These are phyloP conservation scores for Phytophthora boehmeriae DNA, from an alignment of 352 stramenopile genomes.

Conservation along the genomic window DNA sequence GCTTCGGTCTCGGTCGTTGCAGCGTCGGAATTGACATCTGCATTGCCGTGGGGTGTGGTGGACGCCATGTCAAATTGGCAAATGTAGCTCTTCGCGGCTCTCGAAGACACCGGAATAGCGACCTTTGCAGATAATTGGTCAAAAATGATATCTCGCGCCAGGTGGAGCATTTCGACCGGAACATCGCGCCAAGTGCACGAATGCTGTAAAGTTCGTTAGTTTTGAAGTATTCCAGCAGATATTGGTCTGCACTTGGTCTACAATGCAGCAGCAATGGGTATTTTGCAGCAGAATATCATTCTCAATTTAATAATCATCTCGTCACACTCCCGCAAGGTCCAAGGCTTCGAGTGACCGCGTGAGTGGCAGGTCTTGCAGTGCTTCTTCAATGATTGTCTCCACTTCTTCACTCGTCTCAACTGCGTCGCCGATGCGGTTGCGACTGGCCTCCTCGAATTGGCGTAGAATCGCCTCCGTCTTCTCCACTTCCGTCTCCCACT, in stretches of 20 bases:
- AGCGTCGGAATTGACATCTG: neutral
- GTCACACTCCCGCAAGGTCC: conserved; percentile 73
- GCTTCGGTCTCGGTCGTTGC: conserved; percentile 4
- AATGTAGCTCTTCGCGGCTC: conserved; percentile 9
- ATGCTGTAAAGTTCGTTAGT: no score
- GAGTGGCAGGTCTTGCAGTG: conserved; percentile 65
- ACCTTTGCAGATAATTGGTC: neutral
- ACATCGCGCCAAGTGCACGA: neutral
- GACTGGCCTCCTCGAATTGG: conserved; percentile 80
- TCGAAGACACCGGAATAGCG: neutral
- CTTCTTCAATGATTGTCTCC: conserved; percentile 69
- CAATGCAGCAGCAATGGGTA: neutral
- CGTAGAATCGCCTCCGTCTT: conserved; percentile 84
- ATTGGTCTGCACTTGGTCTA: conserved; percentile 4
- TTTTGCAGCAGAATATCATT: conserved; percentile 10
- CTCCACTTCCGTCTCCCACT: conserved; percentile 82
- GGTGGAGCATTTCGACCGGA: neutral
- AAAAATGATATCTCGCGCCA: neutral
- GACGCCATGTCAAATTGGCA: conserved; percentile 32
- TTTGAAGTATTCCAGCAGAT: no score
- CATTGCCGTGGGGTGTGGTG: conserved; percentile 8
- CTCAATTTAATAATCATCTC: neutral
- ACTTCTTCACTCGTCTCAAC: conserved; percentile 59
- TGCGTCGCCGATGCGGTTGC: conserved; percentile 61
- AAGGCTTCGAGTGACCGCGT: conserved; percentile 81